phyloP scores from a whole-genome alignment of 2,329 filamentous ascomycete genomes.

The Fusarium transvaalense region DNA sequence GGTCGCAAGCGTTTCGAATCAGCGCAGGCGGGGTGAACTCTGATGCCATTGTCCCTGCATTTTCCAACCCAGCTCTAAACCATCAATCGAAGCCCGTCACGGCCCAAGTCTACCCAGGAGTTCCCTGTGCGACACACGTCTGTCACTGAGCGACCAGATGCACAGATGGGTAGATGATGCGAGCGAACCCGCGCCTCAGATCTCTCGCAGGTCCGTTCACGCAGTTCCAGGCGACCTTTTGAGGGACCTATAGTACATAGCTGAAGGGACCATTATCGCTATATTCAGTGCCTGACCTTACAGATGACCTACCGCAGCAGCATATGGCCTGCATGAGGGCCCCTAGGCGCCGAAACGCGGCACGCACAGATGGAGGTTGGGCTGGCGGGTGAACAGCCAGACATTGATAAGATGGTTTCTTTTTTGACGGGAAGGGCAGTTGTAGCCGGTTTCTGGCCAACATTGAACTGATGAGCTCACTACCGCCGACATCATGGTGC shows the following conservation, averaged over 20 bases:
- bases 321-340: conserved; percentile 20
- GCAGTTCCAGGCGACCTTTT: conserved; percentile 14
- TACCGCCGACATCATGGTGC: neutral
- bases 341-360: conserved; percentile 23
- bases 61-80: conserved; percentile 20
- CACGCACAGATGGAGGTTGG: conserved; percentile 29
- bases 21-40: conserved; percentile 33
- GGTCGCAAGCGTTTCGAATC: conserved; percentile 10
- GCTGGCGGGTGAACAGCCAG: conserved; percentile 1
- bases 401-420: conserved; percentile 4
- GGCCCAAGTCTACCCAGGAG: conserved; percentile 31
- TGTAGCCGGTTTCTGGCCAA: neutral
- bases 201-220: conserved; percentile 42
- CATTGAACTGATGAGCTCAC: conserved; percentile 1
- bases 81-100: conserved; percentile 26
- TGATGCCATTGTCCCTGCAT: conserved; percentile 35
- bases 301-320: conserved; percentile 7
- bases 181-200: conserved; percentile 32
- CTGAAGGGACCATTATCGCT: conserved; percentile 32
- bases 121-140: conserved; percentile 43
- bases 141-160: conserved; percentile 37
- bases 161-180: conserved; percentile 41
- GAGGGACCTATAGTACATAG: conserved; percentile 32
- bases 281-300: conserved; percentile 21
- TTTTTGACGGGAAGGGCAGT: conserved; percentile 8